phyloP scores from a whole-genome alignment of 2,329 filamentous ascomycete genomes.

The Neurospora sp. region DNA sequence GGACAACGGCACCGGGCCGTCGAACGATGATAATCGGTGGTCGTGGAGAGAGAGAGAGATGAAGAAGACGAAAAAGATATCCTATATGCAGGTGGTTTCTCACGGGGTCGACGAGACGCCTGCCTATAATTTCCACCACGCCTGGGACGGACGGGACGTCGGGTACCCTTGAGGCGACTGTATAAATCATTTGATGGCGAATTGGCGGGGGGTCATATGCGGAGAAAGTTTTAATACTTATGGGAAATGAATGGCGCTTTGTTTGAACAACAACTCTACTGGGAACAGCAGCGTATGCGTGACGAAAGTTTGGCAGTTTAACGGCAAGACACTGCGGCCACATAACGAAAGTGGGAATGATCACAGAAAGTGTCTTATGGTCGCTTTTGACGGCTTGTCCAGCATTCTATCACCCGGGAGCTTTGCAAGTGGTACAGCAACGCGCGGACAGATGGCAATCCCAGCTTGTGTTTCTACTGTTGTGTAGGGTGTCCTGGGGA shows the following conservation, averaged over 20 bases:
- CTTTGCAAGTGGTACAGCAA: not conserved
- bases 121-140: not conserved
- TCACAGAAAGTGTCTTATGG: not conserved
- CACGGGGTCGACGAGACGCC: not conserved
- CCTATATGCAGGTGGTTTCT: not conserved
- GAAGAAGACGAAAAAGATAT: not conserved
- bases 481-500: not conserved
- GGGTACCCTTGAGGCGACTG: not conserved
- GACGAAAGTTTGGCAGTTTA: not conserved
- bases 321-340: not conserved
- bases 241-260: not conserved
- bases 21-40: not conserved
- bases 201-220: not conserved
- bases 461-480: not conserved
- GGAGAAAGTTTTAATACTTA: not conserved
- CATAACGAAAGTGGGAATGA: not conserved
- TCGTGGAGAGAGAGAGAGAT: not conserved
- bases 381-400: not conserved
- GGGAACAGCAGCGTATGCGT: not conserved
- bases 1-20: not conserved
- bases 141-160: not conserved
- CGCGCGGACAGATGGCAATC: not conserved
- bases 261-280: not conserved
- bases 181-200: slow-evolving; percentile 2
- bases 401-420: not conserved